Evolutionary conservation across 768 basidiomycete species (phyloP).

Genomic region (Tremella mesenterica): DNA sequence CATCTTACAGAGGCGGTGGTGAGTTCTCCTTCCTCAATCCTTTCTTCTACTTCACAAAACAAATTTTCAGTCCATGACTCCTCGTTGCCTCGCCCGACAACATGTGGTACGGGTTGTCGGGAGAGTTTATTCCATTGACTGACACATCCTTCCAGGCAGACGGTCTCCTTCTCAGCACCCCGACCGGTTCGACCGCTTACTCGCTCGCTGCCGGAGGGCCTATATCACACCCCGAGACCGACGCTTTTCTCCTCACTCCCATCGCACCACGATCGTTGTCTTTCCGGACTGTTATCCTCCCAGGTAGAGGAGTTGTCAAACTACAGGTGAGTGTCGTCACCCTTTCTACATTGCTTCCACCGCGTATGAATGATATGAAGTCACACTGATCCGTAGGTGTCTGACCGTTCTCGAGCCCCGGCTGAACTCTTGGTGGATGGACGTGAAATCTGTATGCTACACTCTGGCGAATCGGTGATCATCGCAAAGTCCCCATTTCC

Average conservation of each 20-base stretch:
- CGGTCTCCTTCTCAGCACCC: constrained; percentile 86
- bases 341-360: not conserved
- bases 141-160: constrained; percentile 59
- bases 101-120: too few species aligned
- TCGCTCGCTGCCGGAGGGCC: constrained; percentile 92
- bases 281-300: constrained; percentile 85
- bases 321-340: constrained; percentile 44
- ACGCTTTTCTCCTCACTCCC: constrained; percentile 85
- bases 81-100: too few species aligned
- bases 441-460: constrained; percentile 68
- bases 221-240: constrained; percentile 85
- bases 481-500: constrained; percentile 79
- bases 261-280: constrained; percentile 88
- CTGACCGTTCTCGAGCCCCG: constrained; percentile 70
- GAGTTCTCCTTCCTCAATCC: constrained; percentile 46
- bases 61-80: too few species aligned
- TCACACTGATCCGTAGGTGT: too few species aligned
- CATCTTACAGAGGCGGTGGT: constrained; percentile 93
- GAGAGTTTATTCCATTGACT: too few species aligned
- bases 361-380: not conserved
- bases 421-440: constrained; percentile 93
- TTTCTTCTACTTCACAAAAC: too few species aligned
- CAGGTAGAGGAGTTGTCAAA: constrained; percentile 47
- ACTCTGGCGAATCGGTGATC: constrained; percentile 74
- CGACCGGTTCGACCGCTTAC: constrained; percentile 93